Base-by-base conservation (phyloP, 2,329 filamentous ascomycete species). In the Claviceps pusilla region DNA sequence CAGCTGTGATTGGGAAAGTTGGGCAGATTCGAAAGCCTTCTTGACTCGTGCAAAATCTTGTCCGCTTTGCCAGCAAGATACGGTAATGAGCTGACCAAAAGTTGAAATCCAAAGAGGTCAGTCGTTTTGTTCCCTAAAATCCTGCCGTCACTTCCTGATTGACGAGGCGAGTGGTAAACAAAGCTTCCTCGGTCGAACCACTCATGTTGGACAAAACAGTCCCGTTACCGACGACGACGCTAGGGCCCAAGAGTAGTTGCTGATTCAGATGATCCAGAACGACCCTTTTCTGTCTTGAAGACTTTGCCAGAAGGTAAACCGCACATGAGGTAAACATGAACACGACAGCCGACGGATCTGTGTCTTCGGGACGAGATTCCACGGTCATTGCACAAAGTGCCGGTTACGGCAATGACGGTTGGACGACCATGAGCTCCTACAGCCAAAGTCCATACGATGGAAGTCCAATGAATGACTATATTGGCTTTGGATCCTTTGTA, bases 381-480 rank as follows among this genome's bases (percentile, higher is more conserved):
- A 60, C 48, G 48, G 55, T 61, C 56, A 66, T 66, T 62, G 59
- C 64, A 48, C 64, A 64, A 51, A 64, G 60, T 57, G 61, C 62
- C 52, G 61, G 60, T 45, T 69, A 68, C 54, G 56, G 68, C 56
- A 71, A 68, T 63, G 73, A 78, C 57, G 70, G 69, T 62, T 82
- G 80, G 80, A 72, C 72, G 50, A 75, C 76, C 62, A 76, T 82
- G 62, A 74, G 70, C 58, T 68, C 81, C 14, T 86, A 87, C 62
- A 81, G 82, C 60, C 80, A 84, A 57, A 85, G 84, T 43, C 65
- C 69, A 1, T 71, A 71, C 55, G 64, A 61, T 52, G 61, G 66
- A 55, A 80, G 67, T 35, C 65, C 83, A 29, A 80, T 88, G 69
- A 75, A 81, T 45, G 84, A 87, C 60, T 89, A 87, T 64, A 73